A percentile compares a stretch with the other conserved stretches of the same genome.
Conservation (phyloP, 2,329 filamentous ascomycete species). For the Cytospora leucostoma region DNA sequence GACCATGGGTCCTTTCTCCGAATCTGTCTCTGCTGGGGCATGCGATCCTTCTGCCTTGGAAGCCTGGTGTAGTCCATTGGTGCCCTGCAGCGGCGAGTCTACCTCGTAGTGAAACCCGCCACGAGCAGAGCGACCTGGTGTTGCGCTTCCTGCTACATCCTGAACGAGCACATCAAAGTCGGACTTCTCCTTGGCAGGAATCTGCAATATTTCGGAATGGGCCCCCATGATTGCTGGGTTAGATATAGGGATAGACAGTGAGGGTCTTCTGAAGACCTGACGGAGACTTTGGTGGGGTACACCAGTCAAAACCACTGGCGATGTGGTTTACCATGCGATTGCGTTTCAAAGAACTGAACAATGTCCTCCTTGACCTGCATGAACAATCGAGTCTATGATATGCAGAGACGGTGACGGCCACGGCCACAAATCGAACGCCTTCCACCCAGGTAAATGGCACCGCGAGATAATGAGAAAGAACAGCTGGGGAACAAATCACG, state of each 20-base stretch:
- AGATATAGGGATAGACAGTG: neutral
- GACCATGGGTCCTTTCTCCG: neutral
- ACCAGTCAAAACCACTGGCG: neutral
- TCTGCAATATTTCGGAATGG: neutral
- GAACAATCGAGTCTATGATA: neutral
- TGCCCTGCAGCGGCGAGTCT: neutral
- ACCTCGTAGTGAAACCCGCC: neutral
- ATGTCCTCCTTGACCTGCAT: neutral
- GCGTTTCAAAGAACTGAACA: neutral
- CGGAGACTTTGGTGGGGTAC: neutral
- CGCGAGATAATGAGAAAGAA: neutral
- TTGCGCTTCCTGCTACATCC: neutral
- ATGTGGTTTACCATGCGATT: neutral
- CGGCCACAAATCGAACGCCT: neutral
- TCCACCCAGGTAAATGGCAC: neutral
- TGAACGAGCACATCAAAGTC: neutral
- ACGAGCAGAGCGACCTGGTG: neutral
- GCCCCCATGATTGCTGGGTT: neutral
- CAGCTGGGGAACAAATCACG: neutral
- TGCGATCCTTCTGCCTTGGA: neutral
- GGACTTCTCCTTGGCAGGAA: neutral
- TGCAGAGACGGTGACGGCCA: neutral
- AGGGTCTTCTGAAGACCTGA: neutral
- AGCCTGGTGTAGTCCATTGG: neutral
- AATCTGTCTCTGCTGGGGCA: neutral